Conservation (phyloP, 306 rosid genomes). For the Rosa rugosa region DNA sequence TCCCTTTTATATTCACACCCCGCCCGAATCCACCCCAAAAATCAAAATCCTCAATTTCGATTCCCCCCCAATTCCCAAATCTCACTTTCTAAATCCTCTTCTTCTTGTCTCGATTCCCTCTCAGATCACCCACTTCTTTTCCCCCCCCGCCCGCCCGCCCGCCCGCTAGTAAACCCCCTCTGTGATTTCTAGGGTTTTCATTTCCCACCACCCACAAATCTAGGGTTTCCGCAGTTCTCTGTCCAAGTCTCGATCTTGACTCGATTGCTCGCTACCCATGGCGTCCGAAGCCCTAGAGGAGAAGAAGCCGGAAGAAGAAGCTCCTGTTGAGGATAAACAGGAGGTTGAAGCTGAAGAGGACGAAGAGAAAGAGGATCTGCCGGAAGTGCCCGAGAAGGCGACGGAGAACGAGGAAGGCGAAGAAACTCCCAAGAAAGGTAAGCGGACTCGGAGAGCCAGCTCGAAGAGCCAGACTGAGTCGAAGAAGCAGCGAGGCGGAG, state of each 20-base stretch:
- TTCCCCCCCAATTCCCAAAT: constrained; percentile 7
- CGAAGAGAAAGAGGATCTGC: background rate
- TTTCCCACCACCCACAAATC: constrained; percentile 14
- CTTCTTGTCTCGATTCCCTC: background rate
- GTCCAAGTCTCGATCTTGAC: background rate
- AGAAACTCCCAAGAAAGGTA: constrained; percentile 18
- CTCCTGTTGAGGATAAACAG: constrained; percentile 32
- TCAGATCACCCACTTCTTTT: constrained; percentile 7
- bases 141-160: too few relatives aligned
- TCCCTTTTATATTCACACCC: constrained; percentile 20
- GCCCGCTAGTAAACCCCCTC: background rate
- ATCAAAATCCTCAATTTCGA: constrained; percentile 4
- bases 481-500: constrained; percentile 29
- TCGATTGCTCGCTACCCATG: constrained; percentile 34
- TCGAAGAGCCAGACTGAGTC: too few relatives aligned
- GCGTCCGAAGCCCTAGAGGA: constrained; percentile 76
- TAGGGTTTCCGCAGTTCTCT: constrained; percentile 35
- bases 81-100: background rate
- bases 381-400: constrained; percentile 12
- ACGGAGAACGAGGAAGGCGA: constrained; percentile 9
- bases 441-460: constrained; percentile 1
- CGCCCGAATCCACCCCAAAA: constrained; percentile 18
- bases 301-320: constrained; percentile 37
- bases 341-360: background rate
- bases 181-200: constrained; percentile 40